Percentiles rank a stretch among this genome's conserved stretches.
phyloP scores from a whole-genome alignment of 257 asterid genomes.

The Orobanche coerulescens region DNA sequence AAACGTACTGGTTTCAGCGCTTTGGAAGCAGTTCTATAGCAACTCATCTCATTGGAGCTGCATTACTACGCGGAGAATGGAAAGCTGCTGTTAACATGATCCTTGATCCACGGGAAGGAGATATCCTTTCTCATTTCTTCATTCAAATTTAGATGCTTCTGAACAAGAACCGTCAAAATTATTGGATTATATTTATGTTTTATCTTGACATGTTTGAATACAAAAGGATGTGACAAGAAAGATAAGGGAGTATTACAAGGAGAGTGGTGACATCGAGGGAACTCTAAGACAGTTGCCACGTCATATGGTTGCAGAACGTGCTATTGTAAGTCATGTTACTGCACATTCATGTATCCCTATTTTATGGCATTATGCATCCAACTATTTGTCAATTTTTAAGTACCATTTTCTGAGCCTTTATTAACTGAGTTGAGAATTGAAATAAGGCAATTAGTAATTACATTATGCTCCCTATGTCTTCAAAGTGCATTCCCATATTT shows the following conservation, averaged over 20 bases:
- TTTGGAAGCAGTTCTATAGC: conserved; percentile 95
- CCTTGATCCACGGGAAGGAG: conserved; percentile 98
- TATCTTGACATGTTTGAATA: conserved; percentile 48
- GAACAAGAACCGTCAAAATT: conserved; percentile 13
- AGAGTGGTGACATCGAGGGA: conserved; percentile 75
- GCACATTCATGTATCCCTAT: neutral
- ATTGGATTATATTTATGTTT: conserved; percentile 12
- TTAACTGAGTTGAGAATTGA: conserved; percentile 3
- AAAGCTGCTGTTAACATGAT: conserved; percentile 67
- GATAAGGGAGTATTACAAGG: conserved; percentile 71
- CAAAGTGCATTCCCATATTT: too few species aligned
- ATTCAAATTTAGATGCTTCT: conserved; percentile 6
- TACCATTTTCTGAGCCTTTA: conserved; percentile 8
- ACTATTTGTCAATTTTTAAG: neutral
- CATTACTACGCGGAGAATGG: conserved; percentile 92
- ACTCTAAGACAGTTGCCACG: conserved; percentile 85
- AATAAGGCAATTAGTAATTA: neutral
- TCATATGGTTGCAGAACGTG: conserved; percentile 81
- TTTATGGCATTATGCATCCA: neutral
- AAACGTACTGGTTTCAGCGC: conserved; percentile 47
- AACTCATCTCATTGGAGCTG: conserved; percentile 87
- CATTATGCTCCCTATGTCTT: too few species aligned
- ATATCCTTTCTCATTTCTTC: conserved; percentile 58
- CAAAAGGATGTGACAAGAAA: conserved; percentile 60
- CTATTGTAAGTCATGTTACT: conserved; percentile 53